A percentile compares a stretch with the other conserved stretches of the same genome.
Conservation (phyloP, 352 stramenopile species). For the Pythium angustatum region DNA sequence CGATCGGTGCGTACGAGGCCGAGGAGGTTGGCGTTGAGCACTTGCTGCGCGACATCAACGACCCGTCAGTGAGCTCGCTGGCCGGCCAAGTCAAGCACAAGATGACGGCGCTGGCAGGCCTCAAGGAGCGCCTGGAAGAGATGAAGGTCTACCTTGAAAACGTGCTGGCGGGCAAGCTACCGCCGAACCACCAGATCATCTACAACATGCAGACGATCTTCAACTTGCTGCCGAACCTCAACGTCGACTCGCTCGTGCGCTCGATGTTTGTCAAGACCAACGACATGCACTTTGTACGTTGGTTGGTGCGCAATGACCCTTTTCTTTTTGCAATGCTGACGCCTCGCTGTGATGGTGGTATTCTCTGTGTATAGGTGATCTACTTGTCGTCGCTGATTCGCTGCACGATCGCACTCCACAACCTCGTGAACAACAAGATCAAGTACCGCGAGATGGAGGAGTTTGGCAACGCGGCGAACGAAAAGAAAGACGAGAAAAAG, state of each 20-base stretch:
- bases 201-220: slow-evolving; percentile 99
- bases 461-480: slow-evolving; percentile 49
- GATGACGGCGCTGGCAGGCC: slow-evolving; percentile 93
- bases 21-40: slow-evolving; percentile 98
- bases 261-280: slow-evolving; percentile 99
- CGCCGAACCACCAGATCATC: slow-evolving; percentile 93
- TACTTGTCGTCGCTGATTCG: slow-evolving; percentile 98
- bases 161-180: slow-evolving; percentile 78
- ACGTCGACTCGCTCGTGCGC: slow-evolving; percentile 96
- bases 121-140: slow-evolving; percentile 95
- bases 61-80: slow-evolving; percentile 98
- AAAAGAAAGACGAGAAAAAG: slow-evolving; percentile 76
- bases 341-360: slow-evolving; percentile 18
- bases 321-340: too few relatives aligned
- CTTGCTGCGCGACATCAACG: slow-evolving; percentile 99
- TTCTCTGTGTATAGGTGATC: slow-evolving; percentile 76
- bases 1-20: slow-evolving; percentile 95
- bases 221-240: slow-evolving; percentile 99
- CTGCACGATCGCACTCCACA: slow-evolving; percentile 98
- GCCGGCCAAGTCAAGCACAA: slow-evolving; percentile 99
- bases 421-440: slow-evolving; percentile 99
- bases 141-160: slow-evolving; percentile 98
- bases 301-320: too few relatives aligned
- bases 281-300: slow-evolving; percentile 98
- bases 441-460: slow-evolving; percentile 93